Evolutionary conservation across 192 early-diverging fungal genomes (phyloP).

Genomic region (Kappamyces sp.): DNA sequence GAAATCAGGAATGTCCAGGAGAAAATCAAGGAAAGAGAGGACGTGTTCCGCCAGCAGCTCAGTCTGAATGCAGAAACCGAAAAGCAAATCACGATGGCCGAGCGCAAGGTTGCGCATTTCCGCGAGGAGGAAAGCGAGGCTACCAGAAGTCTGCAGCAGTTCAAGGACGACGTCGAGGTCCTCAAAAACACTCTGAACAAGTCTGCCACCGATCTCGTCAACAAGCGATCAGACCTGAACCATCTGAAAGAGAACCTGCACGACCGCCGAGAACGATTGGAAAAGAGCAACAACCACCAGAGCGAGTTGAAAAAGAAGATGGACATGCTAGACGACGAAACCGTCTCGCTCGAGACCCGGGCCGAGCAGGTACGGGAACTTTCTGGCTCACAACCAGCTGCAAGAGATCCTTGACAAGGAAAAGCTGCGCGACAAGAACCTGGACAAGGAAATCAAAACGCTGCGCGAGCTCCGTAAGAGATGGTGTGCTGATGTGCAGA

Average conservation of each 20-base stretch:
- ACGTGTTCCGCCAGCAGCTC: slow-evolving; percentile 41
- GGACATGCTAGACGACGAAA: slow-evolving; percentile 30
- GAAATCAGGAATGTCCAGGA: slow-evolving; percentile 34
- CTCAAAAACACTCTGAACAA: slow-evolving; percentile 45
- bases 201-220: slow-evolving; percentile 46
- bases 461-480: slow-evolving; percentile 42
- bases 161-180: slow-evolving; percentile 53
- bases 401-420: slow-evolving; percentile 48
- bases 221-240: slow-evolving; percentile 32
- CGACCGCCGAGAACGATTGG: slow-evolving; percentile 33
- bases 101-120: slow-evolving; percentile 43
- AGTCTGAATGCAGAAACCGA: slow-evolving; percentile 41
- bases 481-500: slow-evolving; percentile 21
- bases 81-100: slow-evolving; percentile 42
- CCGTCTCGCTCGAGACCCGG: slow-evolving; percentile 42
- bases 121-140: slow-evolving; percentile 39
- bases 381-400: slow-evolving; percentile 26
- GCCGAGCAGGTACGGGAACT: slow-evolving; percentile 37
- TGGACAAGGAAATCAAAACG: slow-evolving; percentile 49
- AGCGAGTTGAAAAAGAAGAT: slow-evolving; percentile 33
- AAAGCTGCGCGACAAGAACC: slow-evolving; percentile 38
- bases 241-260: slow-evolving; percentile 44
- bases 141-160: slow-evolving; percentile 29
- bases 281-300: slow-evolving; percentile 27
- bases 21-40: slow-evolving; percentile 46